A percentile compares a stretch with the other conserved stretches of the same genome.
Evolutionary conservation across 164 flowering plant species (phyloP).

Genomic region (Liquidambar formosana): DNA sequence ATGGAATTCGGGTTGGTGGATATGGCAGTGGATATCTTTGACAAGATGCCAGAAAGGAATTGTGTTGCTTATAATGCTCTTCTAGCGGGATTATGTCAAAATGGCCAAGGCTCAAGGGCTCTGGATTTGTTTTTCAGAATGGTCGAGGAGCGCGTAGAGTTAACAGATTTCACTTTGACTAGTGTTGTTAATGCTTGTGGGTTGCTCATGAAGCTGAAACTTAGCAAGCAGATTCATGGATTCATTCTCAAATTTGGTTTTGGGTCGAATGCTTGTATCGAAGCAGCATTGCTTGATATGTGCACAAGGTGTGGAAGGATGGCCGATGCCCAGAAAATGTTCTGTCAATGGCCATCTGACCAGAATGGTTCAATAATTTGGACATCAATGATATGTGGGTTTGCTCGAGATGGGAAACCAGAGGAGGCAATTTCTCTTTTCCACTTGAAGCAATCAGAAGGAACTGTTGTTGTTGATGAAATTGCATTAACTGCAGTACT

Average conservation of each 20-base stretch:
- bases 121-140: slow-evolving; percentile 55
- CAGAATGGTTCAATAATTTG: slow-evolving; percentile 36
- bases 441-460: slow-evolving; percentile 37
- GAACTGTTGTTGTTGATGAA: slow-evolving; percentile 52
- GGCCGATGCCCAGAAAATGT: slow-evolving; percentile 68
- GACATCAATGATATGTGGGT: slow-evolving; percentile 86
- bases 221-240: slow-evolving; percentile 77
- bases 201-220: slow-evolving; percentile 35
- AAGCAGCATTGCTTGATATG: slow-evolving; percentile 82
- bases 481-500: slow-evolving; percentile 58
- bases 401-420: slow-evolving; percentile 68
- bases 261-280: slow-evolving; percentile 51
- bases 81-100: slow-evolving; percentile 66
- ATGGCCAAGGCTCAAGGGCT: slow-evolving; percentile 55
- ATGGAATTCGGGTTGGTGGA: slow-evolving; percentile 73
- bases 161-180: slow-evolving; percentile 72
- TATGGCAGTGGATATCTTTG: slow-evolving; percentile 51
- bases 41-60: slow-evolving; percentile 70
- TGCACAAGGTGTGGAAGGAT: slow-evolving; percentile 75
- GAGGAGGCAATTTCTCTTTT: slow-evolving; percentile 65
- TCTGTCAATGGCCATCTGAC: slow-evolving; percentile 34
- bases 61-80: slow-evolving; percentile 64
- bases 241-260: slow-evolving; percentile 68
- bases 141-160: slow-evolving; percentile 54
- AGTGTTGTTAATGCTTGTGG: slow-evolving; percentile 72